Conservation (phyloP, 305 asterid genomes). For the Fraxinus paxiana region DNA sequence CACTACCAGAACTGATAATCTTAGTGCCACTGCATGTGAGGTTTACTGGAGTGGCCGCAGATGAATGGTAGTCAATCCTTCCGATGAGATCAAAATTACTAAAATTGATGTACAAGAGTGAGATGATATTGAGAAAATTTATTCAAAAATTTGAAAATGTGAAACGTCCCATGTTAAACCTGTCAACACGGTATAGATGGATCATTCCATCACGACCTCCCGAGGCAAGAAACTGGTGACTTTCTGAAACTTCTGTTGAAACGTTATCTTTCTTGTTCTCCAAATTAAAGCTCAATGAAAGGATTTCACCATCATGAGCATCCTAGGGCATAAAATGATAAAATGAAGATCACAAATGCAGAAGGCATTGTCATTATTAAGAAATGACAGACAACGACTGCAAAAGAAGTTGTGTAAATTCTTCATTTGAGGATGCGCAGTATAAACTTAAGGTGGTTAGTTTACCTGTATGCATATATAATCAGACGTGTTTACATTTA, state of each 20-base stretch:
- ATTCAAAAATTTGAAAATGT: conserved; percentile 19
- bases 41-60: conserved; percentile 48
- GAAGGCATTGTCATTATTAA: background rate
- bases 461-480: conserved; percentile 49
- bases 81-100: conserved; percentile 54
- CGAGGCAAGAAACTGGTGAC: conserved; percentile 45
- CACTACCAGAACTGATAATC: conserved; percentile 53
- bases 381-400: background rate
- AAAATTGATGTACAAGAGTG: conserved; percentile 19
- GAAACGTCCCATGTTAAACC: conserved; percentile 34
- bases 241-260: conserved; percentile 28
- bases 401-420: conserved; percentile 3
- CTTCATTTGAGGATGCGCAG: conserved; percentile 11
- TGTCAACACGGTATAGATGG: conserved; percentile 52
- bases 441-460: conserved; percentile 5
- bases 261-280: conserved; percentile 27
- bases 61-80: conserved; percentile 47
- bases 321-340: conserved; percentile 31
- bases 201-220: conserved; percentile 55
- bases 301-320: conserved; percentile 58
- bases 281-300: conserved; percentile 50
- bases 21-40: conserved; percentile 41
- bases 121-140: conserved; percentile 18
- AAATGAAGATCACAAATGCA: conserved; percentile 15
- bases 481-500: conserved; percentile 41